Base-by-base conservation (phyloP, 164 flowering plant genomes). In the Amborella trichopoda region DNA sequence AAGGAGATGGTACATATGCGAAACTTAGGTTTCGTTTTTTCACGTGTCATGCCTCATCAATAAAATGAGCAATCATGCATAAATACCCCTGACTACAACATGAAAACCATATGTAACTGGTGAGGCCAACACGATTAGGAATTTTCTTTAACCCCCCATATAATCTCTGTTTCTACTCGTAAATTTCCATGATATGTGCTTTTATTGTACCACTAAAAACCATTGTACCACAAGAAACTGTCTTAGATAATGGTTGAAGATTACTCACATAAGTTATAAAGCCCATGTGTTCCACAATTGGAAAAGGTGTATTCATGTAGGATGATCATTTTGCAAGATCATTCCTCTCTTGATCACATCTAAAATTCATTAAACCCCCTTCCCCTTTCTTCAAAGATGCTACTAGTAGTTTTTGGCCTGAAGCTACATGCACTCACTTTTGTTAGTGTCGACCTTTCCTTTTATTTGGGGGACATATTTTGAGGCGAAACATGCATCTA, bases 21-120 rank as follows among this genome's bases (percentile, higher is more conserved):
- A 91, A 90, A 64, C 76, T 87, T 13, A 91, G 82, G 42, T 78
- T 52, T 56, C 77, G 67, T 28, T 69, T 63, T 3, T 78, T 80
- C 56, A 76, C 49, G 61, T 71, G 76, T 95, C 96, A 91, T 21
- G 73, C 79, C 49, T 46, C 58, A 37, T 80, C 88, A 54, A 91
- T 75, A 58, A 75, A 91, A 28, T 80, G 75, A 1, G 81, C 98
- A 1, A 72, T 73, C 17, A 91, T 40, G 48, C 83, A 73, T 25
- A 80, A 74, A 63, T 78, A 87, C 3, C 80, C 85, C 1, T 74
- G 53, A 14, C 74, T 62, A 26, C 65, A 74, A 55, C 58, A 64
- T 3, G 96, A 87, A 27, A 13, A 26, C 34, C 46, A 40, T 36
- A 51, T 10, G 40, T 26, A 0, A 28, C n/a, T 13, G 13, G 38